A percentile compares a stretch with the other conserved stretches of the same genome.
Conservation (phyloP, 108 stramenopile genomes). For the Schizochytrium sp. region DNA sequence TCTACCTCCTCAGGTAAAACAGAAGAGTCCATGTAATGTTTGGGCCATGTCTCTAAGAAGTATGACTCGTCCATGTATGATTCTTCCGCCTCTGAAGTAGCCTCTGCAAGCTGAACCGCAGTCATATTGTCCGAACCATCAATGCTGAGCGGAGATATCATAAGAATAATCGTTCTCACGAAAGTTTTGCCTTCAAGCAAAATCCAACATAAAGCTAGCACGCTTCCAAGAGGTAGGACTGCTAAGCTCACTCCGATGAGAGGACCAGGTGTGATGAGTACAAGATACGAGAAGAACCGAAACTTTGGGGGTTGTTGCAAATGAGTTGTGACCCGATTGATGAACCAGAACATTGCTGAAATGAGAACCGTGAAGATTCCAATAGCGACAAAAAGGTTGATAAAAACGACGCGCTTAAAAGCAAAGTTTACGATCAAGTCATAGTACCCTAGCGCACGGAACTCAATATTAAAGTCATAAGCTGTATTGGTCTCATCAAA, state of each 20-base stretch:
- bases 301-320: conserved; percentile 80
- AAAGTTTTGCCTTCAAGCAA: conserved; percentile 41
- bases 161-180: neutral
- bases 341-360: conserved; percentile 77
- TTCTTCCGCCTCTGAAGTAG: neutral
- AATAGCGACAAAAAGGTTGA: conserved; percentile 82
- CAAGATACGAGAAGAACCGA: conserved; percentile 76
- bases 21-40: conserved; percentile 77
- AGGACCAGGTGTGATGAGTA: conserved; percentile 79
- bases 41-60: conserved; percentile 62
- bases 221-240: conserved; percentile 77
- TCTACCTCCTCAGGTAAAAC: conserved; percentile 74
- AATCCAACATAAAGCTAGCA: conserved; percentile 69
- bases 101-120: neutral
- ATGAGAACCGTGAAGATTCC: conserved; percentile 79
- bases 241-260: conserved; percentile 79
- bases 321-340: conserved; percentile 78
- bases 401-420: conserved; percentile 79
- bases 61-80: neutral
- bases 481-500: conserved; percentile 71
- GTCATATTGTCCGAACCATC: conserved; percentile 20
- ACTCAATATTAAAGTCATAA: conserved; percentile 78
- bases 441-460: conserved; percentile 82
- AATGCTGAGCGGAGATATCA: neutral
- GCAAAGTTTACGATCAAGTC: conserved; percentile 86